These are phyloP conservation scores for Rhexocercosporidium sp. DNA, from an alignment of 2,329 filamentous ascomycete genomes.

Conservation along the genomic window DNA sequence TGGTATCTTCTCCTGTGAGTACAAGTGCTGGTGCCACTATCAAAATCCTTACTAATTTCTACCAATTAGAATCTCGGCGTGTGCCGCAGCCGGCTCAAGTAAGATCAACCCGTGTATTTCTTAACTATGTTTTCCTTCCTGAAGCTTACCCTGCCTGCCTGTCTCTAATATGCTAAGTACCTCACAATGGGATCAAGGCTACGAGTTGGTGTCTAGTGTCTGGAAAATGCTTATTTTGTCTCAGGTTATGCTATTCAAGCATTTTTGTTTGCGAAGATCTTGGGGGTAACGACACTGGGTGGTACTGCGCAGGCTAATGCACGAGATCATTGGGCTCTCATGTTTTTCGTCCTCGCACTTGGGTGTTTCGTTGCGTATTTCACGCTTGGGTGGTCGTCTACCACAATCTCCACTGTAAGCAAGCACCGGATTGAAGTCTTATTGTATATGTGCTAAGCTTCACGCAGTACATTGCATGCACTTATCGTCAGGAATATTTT, in stretches of 20 bases:
- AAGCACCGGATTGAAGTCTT: neutral
- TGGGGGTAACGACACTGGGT: slow-evolving; percentile 38
- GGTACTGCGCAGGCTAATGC: slow-evolving; percentile 30
- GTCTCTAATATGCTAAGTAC: neutral
- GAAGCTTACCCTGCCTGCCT: neutral
- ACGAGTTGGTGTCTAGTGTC: neutral
- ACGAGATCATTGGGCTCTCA: slow-evolving; percentile 54
- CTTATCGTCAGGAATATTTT: slow-evolving; percentile 52
- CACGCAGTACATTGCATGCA: slow-evolving; percentile 41
- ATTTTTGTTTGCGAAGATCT: slow-evolving; percentile 42
- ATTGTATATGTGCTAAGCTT: slow-evolving; percentile 9
- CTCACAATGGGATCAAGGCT: neutral
- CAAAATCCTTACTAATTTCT: neutral
- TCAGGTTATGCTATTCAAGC: slow-evolving; percentile 46
- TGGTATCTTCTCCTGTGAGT: slow-evolving; percentile 53
- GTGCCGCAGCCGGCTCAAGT: slow-evolving; percentile 20
- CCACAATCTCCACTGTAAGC: slow-evolving; percentile 44
- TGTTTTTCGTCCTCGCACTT: slow-evolving; percentile 54
- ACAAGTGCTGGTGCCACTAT: neutral
- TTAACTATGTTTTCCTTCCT: neutral
- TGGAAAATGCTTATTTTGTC: neutral
- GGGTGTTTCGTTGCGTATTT: slow-evolving; percentile 45
- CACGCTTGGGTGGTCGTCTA: slow-evolving; percentile 46
- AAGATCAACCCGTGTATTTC: neutral
- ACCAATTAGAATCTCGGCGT: slow-evolving; percentile 20